These are phyloP conservation scores for Penicillium sp. DNA, from an alignment of 2,329 filamentous ascomycete genomes.

Conservation along the genomic window DNA sequence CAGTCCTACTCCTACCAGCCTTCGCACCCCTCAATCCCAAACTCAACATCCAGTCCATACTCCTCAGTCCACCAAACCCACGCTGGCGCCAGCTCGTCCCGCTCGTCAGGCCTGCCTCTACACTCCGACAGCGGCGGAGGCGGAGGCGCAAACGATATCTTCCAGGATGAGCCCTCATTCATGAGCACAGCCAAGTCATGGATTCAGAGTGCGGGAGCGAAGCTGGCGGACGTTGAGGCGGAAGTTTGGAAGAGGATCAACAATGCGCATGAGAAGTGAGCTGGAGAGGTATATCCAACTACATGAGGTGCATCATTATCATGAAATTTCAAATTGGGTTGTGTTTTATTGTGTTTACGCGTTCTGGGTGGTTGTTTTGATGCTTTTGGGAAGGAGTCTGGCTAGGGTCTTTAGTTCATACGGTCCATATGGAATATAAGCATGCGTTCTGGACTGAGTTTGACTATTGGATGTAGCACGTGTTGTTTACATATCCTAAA, in stretches of 20 bases:
- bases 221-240: slow-evolving; percentile 44
- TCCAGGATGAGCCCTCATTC: slow-evolving; percentile 32
- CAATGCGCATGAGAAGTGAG: slow-evolving; percentile 30
- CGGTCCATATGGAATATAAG: background rate
- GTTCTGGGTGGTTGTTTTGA: background rate
- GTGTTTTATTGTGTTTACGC: background rate
- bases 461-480: too few species aligned
- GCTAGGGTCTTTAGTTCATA: background rate
- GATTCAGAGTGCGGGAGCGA: slow-evolving; percentile 39
- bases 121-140: slow-evolving; percentile 11
- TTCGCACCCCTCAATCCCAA: slow-evolving; percentile 11
- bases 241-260: slow-evolving; percentile 48
- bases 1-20: slow-evolving; percentile 17
- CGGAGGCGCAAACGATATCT: slow-evolving; percentile 16
- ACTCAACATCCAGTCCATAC: slow-evolving; percentile 27
- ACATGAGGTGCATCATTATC: background rate
- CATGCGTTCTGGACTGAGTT: background rate
- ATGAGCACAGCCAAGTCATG: slow-evolving; percentile 42
- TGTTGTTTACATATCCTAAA: too few species aligned
- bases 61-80: slow-evolving; percentile 25
- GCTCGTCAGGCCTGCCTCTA: slow-evolving; percentile 15
- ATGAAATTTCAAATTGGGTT: background rate
- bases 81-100: slow-evolving; percentile 2
- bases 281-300: background rate
- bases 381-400: background rate